Evolutionary conservation across 176 grass and related monocot genomes (phyloP).

Genomic region (Oryza glaberrima): DNA sequence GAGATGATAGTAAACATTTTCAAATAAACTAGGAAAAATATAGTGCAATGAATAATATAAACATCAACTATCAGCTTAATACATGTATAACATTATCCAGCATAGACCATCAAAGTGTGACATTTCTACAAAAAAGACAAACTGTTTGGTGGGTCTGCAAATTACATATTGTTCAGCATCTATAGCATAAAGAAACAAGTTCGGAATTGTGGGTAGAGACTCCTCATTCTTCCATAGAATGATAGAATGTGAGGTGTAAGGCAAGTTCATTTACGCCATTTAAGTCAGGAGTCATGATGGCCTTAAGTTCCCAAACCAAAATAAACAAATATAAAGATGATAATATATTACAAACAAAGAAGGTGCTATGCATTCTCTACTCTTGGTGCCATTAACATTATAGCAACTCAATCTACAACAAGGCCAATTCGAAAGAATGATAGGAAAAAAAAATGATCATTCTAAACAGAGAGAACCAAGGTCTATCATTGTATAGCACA

Average conservation of each 20-base stretch:
- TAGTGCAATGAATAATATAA: not conserved
- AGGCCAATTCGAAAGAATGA: not conserved
- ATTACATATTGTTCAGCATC: not conserved
- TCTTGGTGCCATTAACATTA: not conserved
- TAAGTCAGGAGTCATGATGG: not conserved
- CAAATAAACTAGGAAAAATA: not conserved
- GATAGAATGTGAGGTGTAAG: not conserved
- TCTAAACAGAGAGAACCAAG: not conserved
- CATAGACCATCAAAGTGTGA: not conserved
- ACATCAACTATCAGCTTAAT: not conserved
- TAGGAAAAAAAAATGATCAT: not conserved
- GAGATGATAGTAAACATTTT: constrained; percentile 1
- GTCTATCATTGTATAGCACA: not conserved
- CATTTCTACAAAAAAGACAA: not conserved
- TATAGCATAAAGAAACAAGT: not conserved
- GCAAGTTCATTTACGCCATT: not conserved
- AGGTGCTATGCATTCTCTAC: not conserved
- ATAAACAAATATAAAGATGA: not conserved
- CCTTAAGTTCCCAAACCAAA: not conserved
- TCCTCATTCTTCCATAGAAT: not conserved
- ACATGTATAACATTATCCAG: not conserved
- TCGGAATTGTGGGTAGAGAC: not conserved
- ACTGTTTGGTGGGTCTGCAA: not conserved
- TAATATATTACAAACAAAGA: not conserved
- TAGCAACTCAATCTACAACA: constrained; percentile 1